Percentiles rank a stretch among this genome's conserved stretches.
Evolutionary conservation across 164 flowering plant genomes (phyloP).

Genomic region (Brasenia schreberi): DNA sequence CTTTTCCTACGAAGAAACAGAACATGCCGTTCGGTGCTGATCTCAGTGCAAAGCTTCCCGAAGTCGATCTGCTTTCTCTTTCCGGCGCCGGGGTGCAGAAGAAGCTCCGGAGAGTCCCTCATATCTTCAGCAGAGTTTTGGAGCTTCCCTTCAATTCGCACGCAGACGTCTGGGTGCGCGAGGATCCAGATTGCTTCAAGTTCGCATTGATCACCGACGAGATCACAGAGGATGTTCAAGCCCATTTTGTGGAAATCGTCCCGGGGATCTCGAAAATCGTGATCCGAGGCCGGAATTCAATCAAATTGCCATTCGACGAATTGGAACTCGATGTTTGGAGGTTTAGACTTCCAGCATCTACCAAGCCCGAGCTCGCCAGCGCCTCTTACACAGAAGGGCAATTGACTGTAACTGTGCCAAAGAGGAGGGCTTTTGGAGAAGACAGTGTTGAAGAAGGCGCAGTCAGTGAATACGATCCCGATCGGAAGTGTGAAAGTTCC

Average conservation of each 20-base stretch:
- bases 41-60: conserved; percentile 13
- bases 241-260: conserved; percentile 41
- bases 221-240: conserved; percentile 28
- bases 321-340: conserved; percentile 80
- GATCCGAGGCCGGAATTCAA: conserved; percentile 24
- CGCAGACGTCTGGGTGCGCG: conserved; percentile 58
- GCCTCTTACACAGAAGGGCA: conserved; percentile 56
- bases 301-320: conserved; percentile 24
- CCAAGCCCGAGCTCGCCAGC: conserved; percentile 58
- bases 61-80: conserved; percentile 3
- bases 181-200: conserved; percentile 32
- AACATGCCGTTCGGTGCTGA: conserved; percentile 31
- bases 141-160: conserved; percentile 67
- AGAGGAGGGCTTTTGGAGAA: conserved; percentile 14
- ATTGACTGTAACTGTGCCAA: conserved; percentile 77
- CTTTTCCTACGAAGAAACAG: conserved; percentile 37
- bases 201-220: conserved; percentile 30
- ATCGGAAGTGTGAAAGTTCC: not conserved
- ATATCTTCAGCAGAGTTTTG: conserved; percentile 59
- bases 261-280: conserved; percentile 76
- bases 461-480: not conserved
- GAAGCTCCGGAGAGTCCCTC: conserved; percentile 73
- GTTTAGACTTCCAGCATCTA: conserved; percentile 58
- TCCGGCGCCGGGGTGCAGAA: conserved; percentile 17
- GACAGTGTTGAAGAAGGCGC: not conserved